Evolutionary conservation across 441 rosid genomes (phyloP).

Genomic region (Cnidoscolus chayamansa): DNA sequence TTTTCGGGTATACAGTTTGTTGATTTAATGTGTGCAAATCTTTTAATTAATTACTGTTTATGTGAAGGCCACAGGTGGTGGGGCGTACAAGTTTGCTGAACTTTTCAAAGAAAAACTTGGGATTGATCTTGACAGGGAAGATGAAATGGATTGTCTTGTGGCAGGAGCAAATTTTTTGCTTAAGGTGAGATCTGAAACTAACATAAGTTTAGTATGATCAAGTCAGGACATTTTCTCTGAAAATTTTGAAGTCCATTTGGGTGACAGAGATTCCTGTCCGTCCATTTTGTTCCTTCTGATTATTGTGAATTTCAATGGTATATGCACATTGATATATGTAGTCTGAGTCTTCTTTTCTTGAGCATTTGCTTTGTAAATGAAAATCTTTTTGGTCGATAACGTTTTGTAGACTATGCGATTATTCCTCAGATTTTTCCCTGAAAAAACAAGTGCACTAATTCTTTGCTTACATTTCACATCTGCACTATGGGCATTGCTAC

Average conservation of each 20-base stretch:
- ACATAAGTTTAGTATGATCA: slow-evolving; percentile 17
- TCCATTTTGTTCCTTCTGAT: neutral
- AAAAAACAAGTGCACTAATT: neutral
- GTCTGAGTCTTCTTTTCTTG: neutral
- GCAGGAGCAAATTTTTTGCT: slow-evolving; percentile 96
- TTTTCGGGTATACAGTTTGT: neutral
- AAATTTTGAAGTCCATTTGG: neutral
- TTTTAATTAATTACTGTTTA: slow-evolving; percentile 25
- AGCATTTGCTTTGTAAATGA: neutral
- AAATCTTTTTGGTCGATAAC: neutral
- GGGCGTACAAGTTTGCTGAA: slow-evolving; percentile 88
- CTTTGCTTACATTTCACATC: neutral
- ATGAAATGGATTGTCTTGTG: slow-evolving; percentile 98
- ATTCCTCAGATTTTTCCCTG: neutral
- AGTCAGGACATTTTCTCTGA: neutral
- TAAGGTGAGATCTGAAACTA: slow-evolving; percentile 58
- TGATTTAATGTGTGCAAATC: neutral
- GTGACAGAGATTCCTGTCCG: neutral
- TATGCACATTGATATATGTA: neutral
- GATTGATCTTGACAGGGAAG: slow-evolving; percentile 93
- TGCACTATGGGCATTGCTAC: neutral
- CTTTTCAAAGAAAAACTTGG: slow-evolving; percentile 94
- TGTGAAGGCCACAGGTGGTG: slow-evolving; percentile 96
- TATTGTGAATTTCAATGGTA: neutral
- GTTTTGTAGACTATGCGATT: neutral